phyloP scores from a whole-genome alignment of 2,329 filamentous ascomycete genomes.

The Beauveria sp. region DNA sequence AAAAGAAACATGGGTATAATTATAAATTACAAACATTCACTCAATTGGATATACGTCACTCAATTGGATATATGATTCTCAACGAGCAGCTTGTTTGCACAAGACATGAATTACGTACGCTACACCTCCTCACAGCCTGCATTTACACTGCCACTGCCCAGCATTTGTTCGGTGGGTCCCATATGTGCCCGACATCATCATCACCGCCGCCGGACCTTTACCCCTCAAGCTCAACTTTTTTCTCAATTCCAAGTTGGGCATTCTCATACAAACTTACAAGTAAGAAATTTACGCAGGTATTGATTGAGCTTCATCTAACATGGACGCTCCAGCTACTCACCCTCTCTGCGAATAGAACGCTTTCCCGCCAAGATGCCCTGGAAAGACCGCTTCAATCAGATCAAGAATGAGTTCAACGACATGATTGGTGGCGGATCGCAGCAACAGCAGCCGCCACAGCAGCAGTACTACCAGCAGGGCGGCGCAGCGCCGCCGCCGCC shows the following conservation, averaged over 20 bases:
- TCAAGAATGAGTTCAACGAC: constrained; percentile 31
- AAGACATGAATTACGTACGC: background rate
- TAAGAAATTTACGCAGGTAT: background rate
- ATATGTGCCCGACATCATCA: background rate
- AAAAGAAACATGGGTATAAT: background rate
- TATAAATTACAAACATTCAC: background rate
- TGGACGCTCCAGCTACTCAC: background rate
- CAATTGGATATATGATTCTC: background rate
- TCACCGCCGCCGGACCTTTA: background rate
- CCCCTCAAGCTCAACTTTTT: background rate
- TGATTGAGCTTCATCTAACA: background rate
- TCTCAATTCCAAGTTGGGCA: background rate
- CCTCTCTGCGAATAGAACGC: background rate
- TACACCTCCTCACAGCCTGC: background rate
- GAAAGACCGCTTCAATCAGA: constrained; percentile 30
- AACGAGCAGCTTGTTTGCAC: background rate
- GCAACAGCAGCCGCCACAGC: constrained; percentile 15
- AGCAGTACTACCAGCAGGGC: constrained; percentile 11
- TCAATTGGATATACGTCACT: too few species aligned
- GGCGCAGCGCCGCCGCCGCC: constrained; percentile 8
- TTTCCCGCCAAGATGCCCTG: constrained; percentile 22
- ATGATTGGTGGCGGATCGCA: constrained; percentile 21
- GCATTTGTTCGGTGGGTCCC: background rate
- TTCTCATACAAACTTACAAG: background rate
- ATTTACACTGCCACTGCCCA: constrained; percentile 9